Percentiles rank a stretch among this genome's conserved stretches.
phyloP scores from a whole-genome alignment of 768 basidiomycete genomes.

The Arthromyces matolae region DNA sequence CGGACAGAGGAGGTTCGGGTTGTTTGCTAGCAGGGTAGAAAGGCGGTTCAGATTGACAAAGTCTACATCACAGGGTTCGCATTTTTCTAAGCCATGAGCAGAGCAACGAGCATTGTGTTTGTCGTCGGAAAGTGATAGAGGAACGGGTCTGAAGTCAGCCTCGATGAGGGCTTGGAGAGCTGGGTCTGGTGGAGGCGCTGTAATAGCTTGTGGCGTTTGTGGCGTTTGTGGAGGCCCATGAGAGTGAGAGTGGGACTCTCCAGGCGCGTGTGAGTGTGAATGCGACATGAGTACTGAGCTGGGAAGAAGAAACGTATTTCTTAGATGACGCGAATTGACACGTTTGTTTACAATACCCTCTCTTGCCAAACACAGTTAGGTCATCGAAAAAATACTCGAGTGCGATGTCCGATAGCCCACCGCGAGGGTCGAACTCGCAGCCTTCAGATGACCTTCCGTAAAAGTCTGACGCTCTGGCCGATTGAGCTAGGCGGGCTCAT shows the following conservation, averaged over 20 bases:
- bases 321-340: conserved; percentile 12
- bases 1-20: conserved; percentile 71
- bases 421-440: conserved; percentile 81
- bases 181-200: conserved; percentile 58
- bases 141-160: conserved; percentile 58
- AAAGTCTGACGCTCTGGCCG: conserved; percentile 64
- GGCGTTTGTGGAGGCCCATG: conserved; percentile 37
- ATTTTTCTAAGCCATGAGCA: conserved; percentile 68
- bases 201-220: conserved; percentile 43
- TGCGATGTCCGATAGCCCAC: conserved; percentile 1
- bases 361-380: conserved; percentile 2
- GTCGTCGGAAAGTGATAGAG: conserved; percentile 54
- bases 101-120: conserved; percentile 56
- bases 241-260: conserved; percentile 40
- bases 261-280: conserved; percentile 59
- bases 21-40: conserved; percentile 60
- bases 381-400: neutral
- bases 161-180: conserved; percentile 75
- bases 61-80: conserved; percentile 69
- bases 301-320: too few relatives aligned
- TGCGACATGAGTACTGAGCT: conserved; percentile 52
- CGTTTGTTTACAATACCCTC: conserved; percentile 10
- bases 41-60: conserved; percentile 75
- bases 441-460: conserved; percentile 60
- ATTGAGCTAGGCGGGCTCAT: conserved; percentile 58